phyloP scores from a whole-genome alignment of 148 eudicot genomes.

The Silene uniflora region DNA sequence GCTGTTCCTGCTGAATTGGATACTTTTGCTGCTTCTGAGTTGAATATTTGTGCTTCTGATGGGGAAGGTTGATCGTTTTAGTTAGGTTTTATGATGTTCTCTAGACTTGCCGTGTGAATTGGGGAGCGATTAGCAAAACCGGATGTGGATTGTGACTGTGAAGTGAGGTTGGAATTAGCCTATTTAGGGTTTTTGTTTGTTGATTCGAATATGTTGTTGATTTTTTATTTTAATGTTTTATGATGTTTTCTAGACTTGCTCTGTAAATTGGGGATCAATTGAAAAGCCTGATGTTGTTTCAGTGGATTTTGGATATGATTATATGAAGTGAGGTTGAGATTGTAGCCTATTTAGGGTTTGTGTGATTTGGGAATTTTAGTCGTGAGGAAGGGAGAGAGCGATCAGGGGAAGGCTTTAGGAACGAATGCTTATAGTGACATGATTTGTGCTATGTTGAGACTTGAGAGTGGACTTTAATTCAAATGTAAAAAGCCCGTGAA shows the following conservation, averaged over 20 bases:
- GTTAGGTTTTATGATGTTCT: not conserved
- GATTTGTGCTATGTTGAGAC: too few relatives aligned
- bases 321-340: not conserved
- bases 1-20: not conserved
- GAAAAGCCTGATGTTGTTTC: not conserved
- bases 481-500: not conserved
- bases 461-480: not conserved
- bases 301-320: not conserved
- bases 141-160: too few relatives aligned
- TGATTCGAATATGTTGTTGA: too few relatives aligned
- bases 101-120: not conserved
- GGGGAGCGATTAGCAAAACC: not conserved
- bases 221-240: not conserved
- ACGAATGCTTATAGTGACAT: too few relatives aligned
- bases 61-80: too few relatives aligned
- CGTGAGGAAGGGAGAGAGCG: not conserved
- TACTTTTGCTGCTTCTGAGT: not conserved
- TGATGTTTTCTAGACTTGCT: not conserved
- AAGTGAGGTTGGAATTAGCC: too few relatives aligned
- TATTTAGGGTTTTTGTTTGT: too few relatives aligned
- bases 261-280: not conserved
- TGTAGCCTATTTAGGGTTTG: not conserved
- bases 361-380: not conserved
- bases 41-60: constrained; percentile 5
- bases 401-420: too few relatives aligned